Evolutionary conservation across 2,329 filamentous ascomycete genomes (phyloP).

Genomic region (Aspergillus vadensis): DNA sequence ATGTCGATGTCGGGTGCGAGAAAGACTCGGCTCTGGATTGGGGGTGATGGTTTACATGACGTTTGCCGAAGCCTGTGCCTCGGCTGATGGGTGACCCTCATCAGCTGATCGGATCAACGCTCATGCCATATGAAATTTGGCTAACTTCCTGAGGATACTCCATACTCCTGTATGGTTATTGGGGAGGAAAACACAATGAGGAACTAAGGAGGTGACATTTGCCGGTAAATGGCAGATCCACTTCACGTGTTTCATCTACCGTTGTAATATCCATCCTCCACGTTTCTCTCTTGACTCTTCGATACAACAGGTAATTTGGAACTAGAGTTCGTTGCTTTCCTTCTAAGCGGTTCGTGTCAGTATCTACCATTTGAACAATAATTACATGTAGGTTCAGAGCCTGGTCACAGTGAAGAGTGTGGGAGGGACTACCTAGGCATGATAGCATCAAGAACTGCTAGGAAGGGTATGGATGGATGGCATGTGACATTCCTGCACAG

Average conservation of each 20-base stretch:
- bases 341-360: background rate
- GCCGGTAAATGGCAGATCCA: background rate
- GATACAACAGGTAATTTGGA: background rate
- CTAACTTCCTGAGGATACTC: background rate
- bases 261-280: background rate
- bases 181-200: background rate
- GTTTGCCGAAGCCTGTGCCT: constrained; percentile 41
- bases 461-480: too few relatives aligned
- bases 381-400: too few relatives aligned
- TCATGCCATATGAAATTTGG: background rate
- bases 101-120: background rate
- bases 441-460: too few relatives aligned
- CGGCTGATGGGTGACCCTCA: constrained; percentile 27
- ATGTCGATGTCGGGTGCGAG: constrained; percentile 20
- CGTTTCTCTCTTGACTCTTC: background rate
- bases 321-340: background rate
- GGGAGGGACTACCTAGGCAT: too few relatives aligned
- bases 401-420: too few relatives aligned
- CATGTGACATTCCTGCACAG: too few relatives aligned
- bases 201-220: background rate
- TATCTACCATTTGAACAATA: too few relatives aligned
- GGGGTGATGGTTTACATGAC: constrained; percentile 35
- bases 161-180: background rate
- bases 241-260: background rate
- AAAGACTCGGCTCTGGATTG: constrained; percentile 34